Percentiles rank a stretch among this genome's conserved stretches.
Conservation (phyloP, 163 green algal genomes). For the Coccomyxa subellipsoidea region DNA sequence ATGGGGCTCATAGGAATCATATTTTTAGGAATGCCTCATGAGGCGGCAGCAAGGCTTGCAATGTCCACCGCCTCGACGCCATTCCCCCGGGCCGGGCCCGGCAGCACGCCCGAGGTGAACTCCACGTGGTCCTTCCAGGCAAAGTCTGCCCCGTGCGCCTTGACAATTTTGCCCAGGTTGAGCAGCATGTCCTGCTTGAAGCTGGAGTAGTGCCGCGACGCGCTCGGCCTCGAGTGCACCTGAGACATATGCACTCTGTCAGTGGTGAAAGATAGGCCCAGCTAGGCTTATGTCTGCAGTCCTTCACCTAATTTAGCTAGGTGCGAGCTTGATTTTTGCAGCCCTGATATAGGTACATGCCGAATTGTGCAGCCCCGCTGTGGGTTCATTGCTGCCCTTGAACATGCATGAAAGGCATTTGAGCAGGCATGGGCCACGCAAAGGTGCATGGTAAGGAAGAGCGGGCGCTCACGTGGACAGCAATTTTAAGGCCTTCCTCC, state of each 20-base stretch:
- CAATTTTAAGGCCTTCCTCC: not conserved
- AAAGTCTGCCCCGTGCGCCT: conserved; percentile 1
- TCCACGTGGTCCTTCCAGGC: conserved; percentile 2
- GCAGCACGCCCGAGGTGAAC: not conserved
- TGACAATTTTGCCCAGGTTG: not conserved
- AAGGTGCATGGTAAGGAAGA: not conserved
- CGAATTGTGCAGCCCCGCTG: too few relatives aligned
- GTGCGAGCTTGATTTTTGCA: too few relatives aligned
- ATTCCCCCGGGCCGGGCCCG: not conserved
- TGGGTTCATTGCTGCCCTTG: too few relatives aligned
- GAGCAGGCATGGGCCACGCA: too few relatives aligned
- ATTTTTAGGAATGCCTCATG: not conserved
- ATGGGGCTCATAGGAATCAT: too few relatives aligned
- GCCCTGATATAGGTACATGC: too few relatives aligned
- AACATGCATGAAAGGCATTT: too few relatives aligned
- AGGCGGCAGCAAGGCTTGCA: not conserved
- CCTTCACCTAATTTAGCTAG: too few relatives aligned
- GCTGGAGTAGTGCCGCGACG: not conserved
- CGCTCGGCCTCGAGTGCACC: not conserved
- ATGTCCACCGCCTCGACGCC: not conserved
- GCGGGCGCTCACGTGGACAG: not conserved
- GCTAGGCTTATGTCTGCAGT: too few relatives aligned
- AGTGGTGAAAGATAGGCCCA: too few relatives aligned
- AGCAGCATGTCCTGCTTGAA: conserved; percentile 12
- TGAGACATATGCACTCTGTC: not conserved